A percentile compares a stretch with the other conserved stretches of the same genome.
Evolutionary conservation across 1,139 yeast species (phyloP).

Genomic region (Suhomyces taliae): DNA sequence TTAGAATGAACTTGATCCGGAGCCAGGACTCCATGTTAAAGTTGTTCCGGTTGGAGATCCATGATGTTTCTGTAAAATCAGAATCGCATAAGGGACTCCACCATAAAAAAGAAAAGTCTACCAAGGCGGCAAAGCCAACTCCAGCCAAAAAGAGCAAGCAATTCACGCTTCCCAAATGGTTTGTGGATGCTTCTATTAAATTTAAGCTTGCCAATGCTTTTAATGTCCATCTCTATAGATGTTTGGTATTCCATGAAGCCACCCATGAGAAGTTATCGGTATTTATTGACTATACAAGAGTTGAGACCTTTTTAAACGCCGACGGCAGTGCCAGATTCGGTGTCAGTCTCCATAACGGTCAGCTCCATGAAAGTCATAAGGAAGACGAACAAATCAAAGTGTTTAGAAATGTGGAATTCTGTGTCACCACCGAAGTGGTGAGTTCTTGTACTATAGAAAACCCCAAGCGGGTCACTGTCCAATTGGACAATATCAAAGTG

Average conservation of each 20-base stretch:
- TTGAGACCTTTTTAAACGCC: slow-evolving; percentile 24
- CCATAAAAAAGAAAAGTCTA: not conserved
- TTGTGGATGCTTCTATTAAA: slow-evolving; percentile 15
- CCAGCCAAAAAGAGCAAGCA: slow-evolving; percentile 1
- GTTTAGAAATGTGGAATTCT: slow-evolving; percentile 36
- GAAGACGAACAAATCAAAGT: slow-evolving; percentile 18
- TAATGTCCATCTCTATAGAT: slow-evolving; percentile 30
- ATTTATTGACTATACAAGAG: slow-evolving; percentile 31
- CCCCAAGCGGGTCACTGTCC: slow-evolving; percentile 12
- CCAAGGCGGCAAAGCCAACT: too few species aligned
- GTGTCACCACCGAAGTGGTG: slow-evolving; percentile 26
- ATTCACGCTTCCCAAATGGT: slow-evolving; percentile 13
- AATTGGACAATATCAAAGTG: slow-evolving; percentile 21
- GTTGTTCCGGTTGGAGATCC: slow-evolving; percentile 31
- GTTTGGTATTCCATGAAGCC: slow-evolving; percentile 21
- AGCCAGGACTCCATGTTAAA: slow-evolving; percentile 31
- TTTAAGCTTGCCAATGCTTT: slow-evolving; percentile 31
- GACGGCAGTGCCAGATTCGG: slow-evolving; percentile 25
- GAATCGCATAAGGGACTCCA: not conserved
- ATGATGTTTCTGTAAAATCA: slow-evolving; percentile 24
- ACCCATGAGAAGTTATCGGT: slow-evolving; percentile 18
- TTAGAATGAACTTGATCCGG: slow-evolving; percentile 29
- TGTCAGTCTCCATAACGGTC: slow-evolving; percentile 33
- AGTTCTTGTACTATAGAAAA: slow-evolving; percentile 22
- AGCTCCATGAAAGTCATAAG: slow-evolving; percentile 22